A percentile compares a stretch with the other conserved stretches of the same genome.
Conservation (phyloP, 768 basidiomycete genomes). For the Plicaturopsis crispa region DNA sequence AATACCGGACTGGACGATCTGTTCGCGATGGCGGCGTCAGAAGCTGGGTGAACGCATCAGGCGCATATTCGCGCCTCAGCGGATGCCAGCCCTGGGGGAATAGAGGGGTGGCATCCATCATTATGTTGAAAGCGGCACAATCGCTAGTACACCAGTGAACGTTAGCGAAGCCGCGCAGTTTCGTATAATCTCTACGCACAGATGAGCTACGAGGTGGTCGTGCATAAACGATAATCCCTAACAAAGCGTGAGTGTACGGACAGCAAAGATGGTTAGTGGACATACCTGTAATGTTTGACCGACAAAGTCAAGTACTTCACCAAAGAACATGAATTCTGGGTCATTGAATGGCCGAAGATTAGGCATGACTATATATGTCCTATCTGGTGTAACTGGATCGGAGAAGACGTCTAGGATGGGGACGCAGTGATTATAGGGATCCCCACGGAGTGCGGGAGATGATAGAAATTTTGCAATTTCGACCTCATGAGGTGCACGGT, state of each 20-base stretch:
- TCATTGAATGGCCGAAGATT: constrained; percentile 12
- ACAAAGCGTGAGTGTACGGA: background rate
- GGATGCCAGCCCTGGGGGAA: constrained; percentile 14
- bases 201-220: constrained; percentile 5
- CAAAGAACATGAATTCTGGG: constrained; percentile 13
- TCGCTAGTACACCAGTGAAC: constrained; percentile 10
- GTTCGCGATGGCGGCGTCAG: background rate
- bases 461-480: constrained; percentile 5
- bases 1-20: constrained; percentile 6
- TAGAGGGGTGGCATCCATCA: constrained; percentile 13
- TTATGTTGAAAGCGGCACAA: constrained; percentile 13
- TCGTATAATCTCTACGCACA: background rate
- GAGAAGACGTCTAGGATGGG: constrained; percentile 9
- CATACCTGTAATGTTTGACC: constrained; percentile 15
- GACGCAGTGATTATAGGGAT: constrained; percentile 10
- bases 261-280: background rate
- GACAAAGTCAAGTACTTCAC: constrained; percentile 16
- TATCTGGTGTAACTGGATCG: constrained; percentile 4
- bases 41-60: background rate
- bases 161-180: background rate
- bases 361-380: constrained; percentile 10
- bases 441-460: background rate
- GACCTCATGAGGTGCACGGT: background rate
- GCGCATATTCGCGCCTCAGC: background rate
- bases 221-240: constrained; percentile 8